A percentile compares a stretch with the other conserved stretches of the same genome.
Evolutionary conservation across 2,329 filamentous ascomycete genomes (phyloP).

Genomic region (Colletotrichum sp.): DNA sequence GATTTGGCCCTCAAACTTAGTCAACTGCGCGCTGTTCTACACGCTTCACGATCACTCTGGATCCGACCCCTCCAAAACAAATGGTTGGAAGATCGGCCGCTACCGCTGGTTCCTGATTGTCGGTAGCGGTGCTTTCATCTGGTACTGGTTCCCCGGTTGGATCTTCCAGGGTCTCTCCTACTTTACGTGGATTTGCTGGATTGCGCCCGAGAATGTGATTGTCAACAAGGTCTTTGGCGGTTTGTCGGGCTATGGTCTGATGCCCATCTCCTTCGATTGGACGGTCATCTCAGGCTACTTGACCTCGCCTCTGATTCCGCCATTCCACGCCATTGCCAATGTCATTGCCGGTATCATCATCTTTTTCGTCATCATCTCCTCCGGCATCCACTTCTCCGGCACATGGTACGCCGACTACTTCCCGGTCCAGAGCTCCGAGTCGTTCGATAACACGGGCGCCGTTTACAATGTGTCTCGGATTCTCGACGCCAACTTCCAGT

Average conservation of each 20-base stretch:
- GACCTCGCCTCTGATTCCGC: slow-evolving; percentile 61
- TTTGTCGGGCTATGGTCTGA: slow-evolving; percentile 62
- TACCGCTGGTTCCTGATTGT: slow-evolving; percentile 63
- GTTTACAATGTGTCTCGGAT: slow-evolving; percentile 67
- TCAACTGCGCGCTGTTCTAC: slow-evolving; percentile 68
- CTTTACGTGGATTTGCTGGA: slow-evolving; percentile 68
- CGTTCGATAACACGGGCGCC: slow-evolving; percentile 68
- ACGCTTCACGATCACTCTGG: slow-evolving; percentile 66
- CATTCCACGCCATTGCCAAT: slow-evolving; percentile 66
- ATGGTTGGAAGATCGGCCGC: slow-evolving; percentile 64
- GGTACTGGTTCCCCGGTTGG: slow-evolving; percentile 68
- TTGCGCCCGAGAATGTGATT: slow-evolving; percentile 63
- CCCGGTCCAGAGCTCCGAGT: slow-evolving; percentile 64
- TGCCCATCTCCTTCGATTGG: slow-evolving; percentile 74
- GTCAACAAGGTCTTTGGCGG: slow-evolving; percentile 72
- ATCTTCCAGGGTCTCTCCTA: slow-evolving; percentile 67
- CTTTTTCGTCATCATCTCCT: slow-evolving; percentile 60
- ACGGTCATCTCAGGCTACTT: slow-evolving; percentile 62
- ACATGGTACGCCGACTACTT: slow-evolving; percentile 65
- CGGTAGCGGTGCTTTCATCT: slow-evolving; percentile 54
- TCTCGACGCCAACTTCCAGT: slow-evolving; percentile 57
- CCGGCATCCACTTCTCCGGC: slow-evolving; percentile 63
- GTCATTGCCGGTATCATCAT: slow-evolving; percentile 58
- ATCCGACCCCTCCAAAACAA: slow-evolving; percentile 54
- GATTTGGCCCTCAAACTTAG: slow-evolving; percentile 67